These are phyloP conservation scores for Ustilago trichophora DNA, from an alignment of 1,284 basidiomycete species.

Conservation along the genomic window DNA sequence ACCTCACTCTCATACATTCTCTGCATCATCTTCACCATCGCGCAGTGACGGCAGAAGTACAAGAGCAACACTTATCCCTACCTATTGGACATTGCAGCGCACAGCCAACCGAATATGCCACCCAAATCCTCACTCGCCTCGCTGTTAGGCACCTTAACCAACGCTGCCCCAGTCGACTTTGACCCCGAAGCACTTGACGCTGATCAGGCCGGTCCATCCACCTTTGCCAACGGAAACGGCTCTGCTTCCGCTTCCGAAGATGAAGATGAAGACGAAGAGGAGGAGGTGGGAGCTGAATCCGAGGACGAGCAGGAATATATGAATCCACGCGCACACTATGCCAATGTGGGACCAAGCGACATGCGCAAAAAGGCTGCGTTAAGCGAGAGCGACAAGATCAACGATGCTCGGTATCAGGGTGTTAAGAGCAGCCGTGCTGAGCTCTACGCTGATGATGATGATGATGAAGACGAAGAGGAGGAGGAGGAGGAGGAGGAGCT, in stretches of 20 bases:
- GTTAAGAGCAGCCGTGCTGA: constrained; percentile 49
- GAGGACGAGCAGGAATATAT: constrained; percentile 24
- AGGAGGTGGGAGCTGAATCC: too few relatives aligned
- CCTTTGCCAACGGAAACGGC: constrained; percentile 4
- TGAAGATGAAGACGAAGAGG: constrained; percentile 19
- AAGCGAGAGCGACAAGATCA: constrained; percentile 49
- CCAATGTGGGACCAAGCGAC: constrained; percentile 45
- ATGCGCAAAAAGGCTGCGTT: constrained; percentile 52
- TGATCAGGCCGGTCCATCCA: constrained; percentile 20
- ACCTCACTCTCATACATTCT: not conserved
- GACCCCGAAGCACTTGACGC: constrained; percentile 43
- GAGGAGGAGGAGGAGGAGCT: constrained; percentile 22
- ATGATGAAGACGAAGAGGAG: constrained; percentile 23
- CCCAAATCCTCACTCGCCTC: constrained; percentile 34
- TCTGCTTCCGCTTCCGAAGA: constrained; percentile 9
- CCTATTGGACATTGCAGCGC: too few relatives aligned
- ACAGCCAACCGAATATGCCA: constrained; percentile 34
- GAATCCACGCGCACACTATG: constrained; percentile 52
- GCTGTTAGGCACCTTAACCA: constrained; percentile 35
- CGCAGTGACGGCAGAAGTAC: too few relatives aligned
- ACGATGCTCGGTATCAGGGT: constrained; percentile 42
- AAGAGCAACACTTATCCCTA: too few relatives aligned
- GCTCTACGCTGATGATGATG: constrained; percentile 44
- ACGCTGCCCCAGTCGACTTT: constrained; percentile 40
- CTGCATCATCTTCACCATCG: not conserved